Conservation (phyloP, 768 basidiomycete genomes). For the Hypsizygus marmoreus region DNA sequence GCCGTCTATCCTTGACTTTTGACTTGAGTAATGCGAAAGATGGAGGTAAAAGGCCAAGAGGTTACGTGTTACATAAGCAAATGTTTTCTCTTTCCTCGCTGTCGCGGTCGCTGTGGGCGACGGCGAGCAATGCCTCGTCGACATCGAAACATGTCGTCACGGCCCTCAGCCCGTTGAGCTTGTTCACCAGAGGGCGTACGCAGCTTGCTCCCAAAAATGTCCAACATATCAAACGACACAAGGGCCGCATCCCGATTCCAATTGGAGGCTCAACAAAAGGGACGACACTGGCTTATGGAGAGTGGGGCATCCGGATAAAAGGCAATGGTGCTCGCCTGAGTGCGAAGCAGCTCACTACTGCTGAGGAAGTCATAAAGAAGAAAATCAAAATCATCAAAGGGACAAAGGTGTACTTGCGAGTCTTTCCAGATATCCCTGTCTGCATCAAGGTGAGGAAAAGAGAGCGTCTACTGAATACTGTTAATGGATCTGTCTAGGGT, state of each 20-base stretch:
- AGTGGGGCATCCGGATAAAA: conserved; percentile 90
- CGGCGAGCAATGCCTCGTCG: conserved; percentile 16
- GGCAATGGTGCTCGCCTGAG: conserved; percentile 78
- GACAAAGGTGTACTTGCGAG: conserved; percentile 79
- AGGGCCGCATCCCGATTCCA: conserved; percentile 84
- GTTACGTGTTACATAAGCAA: conserved; percentile 19
- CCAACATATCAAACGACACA: conserved; percentile 86
- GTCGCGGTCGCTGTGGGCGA: conserved; percentile 29
- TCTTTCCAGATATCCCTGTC: conserved; percentile 97
- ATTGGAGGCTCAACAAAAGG: conserved; percentile 91
- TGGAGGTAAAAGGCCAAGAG: conserved; percentile 6
- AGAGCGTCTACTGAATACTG: neutral
- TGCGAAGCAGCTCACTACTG: conserved; percentile 87
- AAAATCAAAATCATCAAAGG: conserved; percentile 92
- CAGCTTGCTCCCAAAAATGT: conserved; percentile 84
- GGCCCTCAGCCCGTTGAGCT: conserved; percentile 31
- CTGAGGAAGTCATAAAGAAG: conserved; percentile 85
- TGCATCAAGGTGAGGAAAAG: conserved; percentile 79
- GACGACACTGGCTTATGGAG: conserved; percentile 88
- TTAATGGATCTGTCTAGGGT: conserved; percentile 51
- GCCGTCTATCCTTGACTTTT: neutral
- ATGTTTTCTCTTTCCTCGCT: conserved; percentile 50
- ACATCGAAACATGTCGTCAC: conserved; percentile 23
- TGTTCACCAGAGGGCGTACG: conserved; percentile 49
- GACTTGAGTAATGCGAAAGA: neutral